These are phyloP conservation scores for Citrullus amarus DNA, from an alignment of 306 rosid species.

Conservation along the genomic window DNA sequence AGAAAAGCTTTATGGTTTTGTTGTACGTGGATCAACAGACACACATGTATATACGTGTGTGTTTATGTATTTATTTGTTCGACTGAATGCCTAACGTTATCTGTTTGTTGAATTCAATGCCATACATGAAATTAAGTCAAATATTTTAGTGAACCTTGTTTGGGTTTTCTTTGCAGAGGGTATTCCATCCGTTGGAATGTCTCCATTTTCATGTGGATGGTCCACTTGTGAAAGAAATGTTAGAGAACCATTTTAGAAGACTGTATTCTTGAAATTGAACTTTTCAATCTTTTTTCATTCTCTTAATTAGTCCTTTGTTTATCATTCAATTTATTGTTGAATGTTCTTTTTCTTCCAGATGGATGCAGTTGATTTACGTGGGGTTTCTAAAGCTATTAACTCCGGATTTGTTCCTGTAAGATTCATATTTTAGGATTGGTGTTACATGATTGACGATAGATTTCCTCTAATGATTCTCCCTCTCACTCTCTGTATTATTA, in stretches of 20 bases:
- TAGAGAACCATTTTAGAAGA: slow-evolving; percentile 17
- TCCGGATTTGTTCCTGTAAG: slow-evolving; percentile 77
- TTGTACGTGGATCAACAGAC: neutral
- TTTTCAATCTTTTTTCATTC: neutral
- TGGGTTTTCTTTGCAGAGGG: slow-evolving; percentile 51
- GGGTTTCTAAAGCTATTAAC: slow-evolving; percentile 54
- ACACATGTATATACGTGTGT: neutral
- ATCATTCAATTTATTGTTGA: neutral
- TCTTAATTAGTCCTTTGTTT: neutral
- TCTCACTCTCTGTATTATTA: neutral
- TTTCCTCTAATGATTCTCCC: slow-evolving; percentile 6
- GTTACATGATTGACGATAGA: neutral
- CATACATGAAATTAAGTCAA: slow-evolving; percentile 1
- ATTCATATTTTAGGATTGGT: slow-evolving; percentile 17
- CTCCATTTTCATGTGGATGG: slow-evolving; percentile 96
- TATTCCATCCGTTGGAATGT: slow-evolving; percentile 83
- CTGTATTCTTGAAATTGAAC: neutral
- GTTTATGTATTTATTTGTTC: neutral
- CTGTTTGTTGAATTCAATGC: neutral
- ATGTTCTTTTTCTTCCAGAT: slow-evolving; percentile 36
- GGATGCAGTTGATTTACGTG: slow-evolving; percentile 52
- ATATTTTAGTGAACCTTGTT: slow-evolving; percentile 6
- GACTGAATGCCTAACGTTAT: neutral
- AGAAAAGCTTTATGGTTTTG: neutral
- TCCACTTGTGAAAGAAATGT: slow-evolving; percentile 54